Evolutionary conservation across 108 stramenopile species (phyloP).

Genomic region (Skeletonema potamos): DNA sequence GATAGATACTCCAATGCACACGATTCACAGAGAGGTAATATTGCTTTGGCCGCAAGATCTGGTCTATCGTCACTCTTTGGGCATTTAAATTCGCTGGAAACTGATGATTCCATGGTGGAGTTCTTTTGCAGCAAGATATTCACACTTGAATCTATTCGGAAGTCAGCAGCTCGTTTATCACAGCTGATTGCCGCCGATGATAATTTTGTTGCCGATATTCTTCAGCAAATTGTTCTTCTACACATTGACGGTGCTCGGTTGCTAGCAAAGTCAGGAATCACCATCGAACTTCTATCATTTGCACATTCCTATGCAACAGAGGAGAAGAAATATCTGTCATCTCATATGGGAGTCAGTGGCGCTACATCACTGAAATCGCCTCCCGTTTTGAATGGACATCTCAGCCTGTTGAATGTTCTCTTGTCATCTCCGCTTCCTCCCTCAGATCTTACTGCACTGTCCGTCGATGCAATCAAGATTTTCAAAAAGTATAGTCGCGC

Average conservation of each 20-base stretch:
- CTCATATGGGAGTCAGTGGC: slow-evolving; percentile 25
- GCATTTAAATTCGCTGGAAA: slow-evolving; percentile 21
- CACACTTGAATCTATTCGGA: slow-evolving; percentile 1
- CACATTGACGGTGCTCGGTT: slow-evolving; percentile 41
- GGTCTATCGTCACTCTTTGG: slow-evolving; percentile 40
- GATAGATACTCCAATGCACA: slow-evolving; percentile 12
- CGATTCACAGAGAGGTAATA: slow-evolving; percentile 15
- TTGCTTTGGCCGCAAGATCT: slow-evolving; percentile 46
- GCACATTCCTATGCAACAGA: slow-evolving; percentile 38
- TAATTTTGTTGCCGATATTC: slow-evolving; percentile 45
- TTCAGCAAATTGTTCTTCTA: slow-evolving; percentile 50
- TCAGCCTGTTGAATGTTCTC: slow-evolving; percentile 24
- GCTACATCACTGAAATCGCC: slow-evolving; percentile 17
- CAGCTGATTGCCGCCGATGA: slow-evolving; percentile 44
- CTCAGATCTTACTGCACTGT: slow-evolving; percentile 15
- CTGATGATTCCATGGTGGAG: background rate
- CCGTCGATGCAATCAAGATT: slow-evolving; percentile 16
- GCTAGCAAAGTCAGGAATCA: slow-evolving; percentile 50
- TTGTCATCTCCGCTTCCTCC: slow-evolving; percentile 12
- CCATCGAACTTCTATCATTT: slow-evolving; percentile 37
- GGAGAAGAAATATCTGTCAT: slow-evolving; percentile 31
- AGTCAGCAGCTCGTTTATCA: slow-evolving; percentile 20
- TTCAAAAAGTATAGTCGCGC: slow-evolving; percentile 13
- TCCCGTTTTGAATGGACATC: slow-evolving; percentile 20
- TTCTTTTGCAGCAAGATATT: slow-evolving; percentile 21